Evolutionary conservation across 805 yeast species (phyloP).

Genomic region (Cyberlindnera amylophila): DNA sequence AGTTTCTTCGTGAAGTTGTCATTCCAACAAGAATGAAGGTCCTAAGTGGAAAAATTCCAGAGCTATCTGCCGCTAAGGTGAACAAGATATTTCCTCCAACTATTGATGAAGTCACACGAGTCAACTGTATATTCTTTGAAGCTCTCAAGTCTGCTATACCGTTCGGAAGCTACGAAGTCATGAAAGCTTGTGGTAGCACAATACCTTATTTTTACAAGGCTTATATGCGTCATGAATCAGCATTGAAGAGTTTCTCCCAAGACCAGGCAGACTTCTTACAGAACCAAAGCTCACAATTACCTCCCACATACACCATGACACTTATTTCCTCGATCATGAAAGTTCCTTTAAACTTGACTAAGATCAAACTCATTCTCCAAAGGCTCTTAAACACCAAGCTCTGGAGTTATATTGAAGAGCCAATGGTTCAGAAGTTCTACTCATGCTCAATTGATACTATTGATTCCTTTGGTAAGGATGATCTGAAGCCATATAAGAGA

Average conservation of each 20-base stretch:
- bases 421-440: conserved; percentile 38
- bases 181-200: conserved; percentile 76
- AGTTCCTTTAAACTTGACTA: conserved; percentile 68
- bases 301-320: conserved; percentile 41
- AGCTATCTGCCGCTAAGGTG: conserved; percentile 57
- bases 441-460: conserved; percentile 59
- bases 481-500: conserved; percentile 47
- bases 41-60: conserved; percentile 48
- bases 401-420: conserved; percentile 35
- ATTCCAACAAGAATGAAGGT: conserved; percentile 75
- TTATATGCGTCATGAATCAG: conserved; percentile 91
- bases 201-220: conserved; percentile 92
- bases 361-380: conserved; percentile 62
- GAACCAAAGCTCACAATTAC: conserved; percentile 31
- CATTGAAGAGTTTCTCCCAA: conserved; percentile 59
- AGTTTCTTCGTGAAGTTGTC: conserved; percentile 71
- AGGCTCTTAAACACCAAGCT: conserved; percentile 50
- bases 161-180: conserved; percentile 69
- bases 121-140: conserved; percentile 80
- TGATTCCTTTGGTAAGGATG: conserved; percentile 72
- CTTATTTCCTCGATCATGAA: conserved; percentile 59
- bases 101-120: conserved; percentile 86
- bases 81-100: conserved; percentile 91
- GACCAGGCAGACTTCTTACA: conserved; percentile 41
- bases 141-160: conserved; percentile 64